Conservation (phyloP, 192 early-diverging fungal species). For the Coemansia sp. region DNA sequence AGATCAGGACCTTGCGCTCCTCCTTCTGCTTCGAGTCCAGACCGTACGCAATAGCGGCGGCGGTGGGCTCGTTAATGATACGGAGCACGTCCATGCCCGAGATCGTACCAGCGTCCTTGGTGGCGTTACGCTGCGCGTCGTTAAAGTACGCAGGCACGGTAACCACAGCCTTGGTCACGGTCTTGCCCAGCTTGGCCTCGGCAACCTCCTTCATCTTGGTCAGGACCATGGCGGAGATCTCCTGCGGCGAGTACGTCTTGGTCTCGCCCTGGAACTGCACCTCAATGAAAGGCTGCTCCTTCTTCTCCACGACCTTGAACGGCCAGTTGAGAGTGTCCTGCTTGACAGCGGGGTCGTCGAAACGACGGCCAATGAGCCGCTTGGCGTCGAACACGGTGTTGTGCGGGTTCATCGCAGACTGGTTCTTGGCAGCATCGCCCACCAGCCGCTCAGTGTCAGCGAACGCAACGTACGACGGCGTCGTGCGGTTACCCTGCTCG, state of each 20-base stretch:
- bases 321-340: conserved; percentile 80
- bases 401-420: conserved; percentile 85
- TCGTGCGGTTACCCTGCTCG: conserved; percentile 88
- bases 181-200: conserved; percentile 73
- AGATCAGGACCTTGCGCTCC: conserved; percentile 74
- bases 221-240: conserved; percentile 75
- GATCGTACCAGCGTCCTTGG: conserved; percentile 88
- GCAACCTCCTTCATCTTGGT: conserved; percentile 79
- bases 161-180: conserved; percentile 68
- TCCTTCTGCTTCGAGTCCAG: conserved; percentile 73
- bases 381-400: conserved; percentile 91
- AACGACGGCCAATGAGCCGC: conserved; percentile 86
- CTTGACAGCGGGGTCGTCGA: conserved; percentile 80
- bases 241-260: conserved; percentile 78
- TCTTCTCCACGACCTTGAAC: conserved; percentile 71
- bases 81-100: conserved; percentile 82
- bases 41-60: conserved; percentile 84
- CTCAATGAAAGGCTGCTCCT: conserved; percentile 71
- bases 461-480: conserved; percentile 85
- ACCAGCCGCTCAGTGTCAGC: conserved; percentile 75
- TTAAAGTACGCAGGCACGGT: conserved; percentile 85
- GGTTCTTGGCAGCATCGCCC: conserved; percentile 89
- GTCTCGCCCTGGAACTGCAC: conserved; percentile 80
- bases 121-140: conserved; percentile 87
- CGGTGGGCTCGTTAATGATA: conserved; percentile 91